Evolutionary conservation across 2,329 filamentous ascomycete genomes (phyloP).

Genomic region (Plectosphaerella plurivora): DNA sequence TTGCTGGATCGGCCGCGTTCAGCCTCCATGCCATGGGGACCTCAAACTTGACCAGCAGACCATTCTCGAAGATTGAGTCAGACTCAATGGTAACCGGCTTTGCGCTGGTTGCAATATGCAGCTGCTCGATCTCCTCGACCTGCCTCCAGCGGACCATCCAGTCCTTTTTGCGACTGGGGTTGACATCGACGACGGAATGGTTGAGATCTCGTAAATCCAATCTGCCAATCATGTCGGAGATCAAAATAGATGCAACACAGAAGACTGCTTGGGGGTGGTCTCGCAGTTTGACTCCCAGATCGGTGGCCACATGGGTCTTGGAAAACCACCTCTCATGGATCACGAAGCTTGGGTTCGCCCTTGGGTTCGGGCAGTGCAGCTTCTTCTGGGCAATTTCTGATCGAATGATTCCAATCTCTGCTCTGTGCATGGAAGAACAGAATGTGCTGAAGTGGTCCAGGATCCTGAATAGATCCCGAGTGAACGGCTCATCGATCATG

Average conservation of each 20-base stretch:
- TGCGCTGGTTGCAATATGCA: not conserved
- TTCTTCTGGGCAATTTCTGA: not conserved
- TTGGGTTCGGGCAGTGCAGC: too few relatives aligned
- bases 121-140: not conserved
- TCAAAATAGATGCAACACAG: not conserved
- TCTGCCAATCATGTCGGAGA: not conserved
- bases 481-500: not conserved
- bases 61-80: not conserved
- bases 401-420: not conserved
- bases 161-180: not conserved
- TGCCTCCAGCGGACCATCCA: too few relatives aligned
- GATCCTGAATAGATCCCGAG: not conserved
- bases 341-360: not conserved
- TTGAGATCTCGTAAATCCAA: not conserved
- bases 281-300: not conserved
- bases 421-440: not conserved
- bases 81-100: not conserved
- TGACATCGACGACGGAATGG: not conserved
- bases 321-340: not conserved
- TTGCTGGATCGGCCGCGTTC: not conserved
- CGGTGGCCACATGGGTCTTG: not conserved
- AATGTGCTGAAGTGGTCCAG: not conserved
- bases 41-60: not conserved
- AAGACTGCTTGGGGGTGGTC: not conserved
- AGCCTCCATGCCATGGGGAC: not conserved